phyloP scores from a whole-genome alignment of 805 yeast species.

The Metschnikowia henanensis region DNA sequence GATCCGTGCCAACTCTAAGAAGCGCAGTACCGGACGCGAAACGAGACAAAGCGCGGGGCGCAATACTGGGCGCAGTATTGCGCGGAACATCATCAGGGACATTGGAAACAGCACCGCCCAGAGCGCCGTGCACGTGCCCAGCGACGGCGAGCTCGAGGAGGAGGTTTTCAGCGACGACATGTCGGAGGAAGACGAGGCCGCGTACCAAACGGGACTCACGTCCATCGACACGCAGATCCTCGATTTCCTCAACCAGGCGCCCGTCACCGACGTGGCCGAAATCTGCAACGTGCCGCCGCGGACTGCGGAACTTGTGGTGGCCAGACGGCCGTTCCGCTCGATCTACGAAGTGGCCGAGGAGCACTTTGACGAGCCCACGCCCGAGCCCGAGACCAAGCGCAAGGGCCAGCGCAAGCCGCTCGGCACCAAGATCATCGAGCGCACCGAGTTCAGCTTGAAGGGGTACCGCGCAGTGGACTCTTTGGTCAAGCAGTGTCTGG shows the following conservation, averaged over 20 bases:
- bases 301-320: conserved; percentile 62
- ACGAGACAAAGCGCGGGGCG: no score
- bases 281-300: conserved; percentile 69
- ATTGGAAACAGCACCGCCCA: no score
- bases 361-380: conserved; percentile 41
- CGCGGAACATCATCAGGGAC: no score
- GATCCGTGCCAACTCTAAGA: conserved; percentile 34
- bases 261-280: conserved; percentile 77
- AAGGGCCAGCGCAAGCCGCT: conserved; percentile 44
- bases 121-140: conserved; percentile 15
- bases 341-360: conserved; percentile 60
- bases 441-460: conserved; percentile 64
- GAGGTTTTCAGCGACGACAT: conserved; percentile 49
- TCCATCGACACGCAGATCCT: conserved; percentile 66
- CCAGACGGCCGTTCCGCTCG: conserved; percentile 65
- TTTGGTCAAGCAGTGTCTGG: conserved; percentile 79
- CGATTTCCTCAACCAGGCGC: conserved; percentile 77
- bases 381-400: conserved; percentile 35
- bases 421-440: conserved; percentile 76
- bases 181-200: conserved; percentile 42
- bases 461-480: conserved; percentile 96
- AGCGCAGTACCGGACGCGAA: no score
- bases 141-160: conserved; percentile 46
- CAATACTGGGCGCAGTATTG: no score
- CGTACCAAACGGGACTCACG: conserved; percentile 36